Conservation (phyloP, 371 early-diverging fungal species). For the Parasitella parasitica region DNA sequence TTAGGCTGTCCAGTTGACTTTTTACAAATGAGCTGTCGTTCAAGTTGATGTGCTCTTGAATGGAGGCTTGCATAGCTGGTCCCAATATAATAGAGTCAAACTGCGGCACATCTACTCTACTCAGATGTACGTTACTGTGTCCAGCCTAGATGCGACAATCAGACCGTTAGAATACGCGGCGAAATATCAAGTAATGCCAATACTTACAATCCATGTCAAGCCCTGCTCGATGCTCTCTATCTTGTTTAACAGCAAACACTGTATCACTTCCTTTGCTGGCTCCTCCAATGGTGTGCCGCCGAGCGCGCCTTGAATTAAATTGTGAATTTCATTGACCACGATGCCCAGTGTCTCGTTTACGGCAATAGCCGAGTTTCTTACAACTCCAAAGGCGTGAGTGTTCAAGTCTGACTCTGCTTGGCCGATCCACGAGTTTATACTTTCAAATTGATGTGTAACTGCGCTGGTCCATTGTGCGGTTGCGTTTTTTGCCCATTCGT, state of each 20-base stretch:
- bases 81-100: neutral
- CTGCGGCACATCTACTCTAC: neutral
- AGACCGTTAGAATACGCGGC: neutral
- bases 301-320: slow-evolving; percentile 15
- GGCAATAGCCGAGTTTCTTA: slow-evolving; percentile 21
- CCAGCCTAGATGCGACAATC: slow-evolving; percentile 6
- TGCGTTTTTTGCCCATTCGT: neutral
- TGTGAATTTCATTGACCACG: slow-evolving; percentile 23
- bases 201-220: slow-evolving; percentile 46
- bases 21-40: neutral
- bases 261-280: slow-evolving; percentile 29
- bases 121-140: slow-evolving; percentile 2
- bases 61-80: slow-evolving; percentile 1
- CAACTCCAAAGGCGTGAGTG: slow-evolving; percentile 21
- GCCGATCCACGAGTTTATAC: slow-evolving; percentile 31
- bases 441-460: neutral
- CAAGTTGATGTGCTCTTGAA: slow-evolving; percentile 2
- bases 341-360: slow-evolving; percentile 30
- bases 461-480: slow-evolving; percentile 5
- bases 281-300: slow-evolving; percentile 36
- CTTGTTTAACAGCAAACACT: slow-evolving; percentile 36
- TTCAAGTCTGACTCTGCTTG: slow-evolving; percentile 28
- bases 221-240: slow-evolving; percentile 37
- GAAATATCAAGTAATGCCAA: neutral
- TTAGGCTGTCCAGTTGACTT: neutral